Base-by-base conservation (phyloP, 169 alveolate species). In the Eimeria acervulina region DNA sequence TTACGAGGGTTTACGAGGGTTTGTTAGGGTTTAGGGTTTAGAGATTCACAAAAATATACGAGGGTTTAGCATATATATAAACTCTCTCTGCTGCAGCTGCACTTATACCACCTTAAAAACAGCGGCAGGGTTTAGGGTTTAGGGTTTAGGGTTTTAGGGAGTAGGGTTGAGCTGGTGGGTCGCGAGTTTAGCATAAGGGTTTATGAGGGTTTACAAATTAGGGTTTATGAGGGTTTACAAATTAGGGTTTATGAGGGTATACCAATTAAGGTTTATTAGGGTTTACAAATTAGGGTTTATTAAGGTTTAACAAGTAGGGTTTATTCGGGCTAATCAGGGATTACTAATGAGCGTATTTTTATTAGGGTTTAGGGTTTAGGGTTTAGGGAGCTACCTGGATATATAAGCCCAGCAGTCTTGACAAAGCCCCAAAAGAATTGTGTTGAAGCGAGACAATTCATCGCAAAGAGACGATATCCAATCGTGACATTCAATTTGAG, bases 401-500 rank as follows among this genome's bases (percentile, higher is more conserved):
- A 98, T 98, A 97, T 99, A 99, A 51, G 98, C 91, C 99, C 99
- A 99, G 98, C 99, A 97, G 96, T 99, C 99, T n/a, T 98, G 97
- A 59, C 98, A 96, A 70, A 99, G 95, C 88, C 99, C 99, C 55
- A 98, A 93, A 47, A 98, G 95, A 1, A 98, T 98, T 13, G 99
- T 98, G 95, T 99, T 99, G 21, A 98, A 84, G 6, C 99, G 97
- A 8, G 98, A 94, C 8, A 99, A 51, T 36, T 93, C 83, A 90
- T 98, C 98, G 61, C 98, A 98, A 66, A 98, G n/a, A 94, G 68
- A 96, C 7, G 96, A 99, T 38, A 99, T 96, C 84, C 97, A 96
- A 96, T 99, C 99, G 97, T 99, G 99, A 93, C 99, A 98, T 95
- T 99, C 99, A 38, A 99, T 99, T 95, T 99, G 99, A 8, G 99